phyloP scores from a whole-genome alignment of 192 early-diverging fungal species.

The Mortierella alpina region DNA sequence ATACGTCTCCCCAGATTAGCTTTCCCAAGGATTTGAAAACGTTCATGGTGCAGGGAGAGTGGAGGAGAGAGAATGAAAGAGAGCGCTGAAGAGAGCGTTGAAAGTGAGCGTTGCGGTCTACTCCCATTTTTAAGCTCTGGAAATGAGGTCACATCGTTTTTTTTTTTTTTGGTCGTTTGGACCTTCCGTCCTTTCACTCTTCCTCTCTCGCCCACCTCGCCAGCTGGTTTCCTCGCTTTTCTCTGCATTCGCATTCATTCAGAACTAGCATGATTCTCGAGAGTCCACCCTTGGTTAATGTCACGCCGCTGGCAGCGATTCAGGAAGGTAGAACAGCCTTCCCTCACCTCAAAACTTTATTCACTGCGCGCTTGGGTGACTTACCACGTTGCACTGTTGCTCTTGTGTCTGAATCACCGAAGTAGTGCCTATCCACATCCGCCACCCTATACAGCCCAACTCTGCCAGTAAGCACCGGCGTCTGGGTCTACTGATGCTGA shows the following conservation, averaged over 20 bases:
- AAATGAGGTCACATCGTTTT: background rate
- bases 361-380: too few relatives aligned
- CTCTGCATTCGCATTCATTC: background rate
- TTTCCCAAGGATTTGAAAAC: slow-evolving; percentile 73
- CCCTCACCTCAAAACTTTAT: background rate
- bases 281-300: slow-evolving; percentile 54
- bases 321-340: slow-evolving; percentile 48
- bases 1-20: slow-evolving; percentile 72
- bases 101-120: too few relatives aligned
- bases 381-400: background rate
- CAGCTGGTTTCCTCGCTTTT: background rate
- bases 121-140: background rate
- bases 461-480: slow-evolving; percentile 54
- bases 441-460: slow-evolving; percentile 55
- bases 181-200: background rate
- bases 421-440: slow-evolving; percentile 56
- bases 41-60: slow-evolving; percentile 59
- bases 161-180: background rate
- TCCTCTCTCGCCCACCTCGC: background rate
- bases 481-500: slow-evolving; percentile 56
- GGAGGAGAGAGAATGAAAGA: background rate
- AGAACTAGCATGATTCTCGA: slow-evolving; percentile 45
- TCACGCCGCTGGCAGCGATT: slow-evolving; percentile 36
- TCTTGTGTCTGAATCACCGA: background rate
- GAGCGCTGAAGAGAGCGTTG: slow-evolving; percentile 34